A percentile compares a stretch with the other conserved stretches of the same genome.
phyloP scores from a whole-genome alignment of 129 eudicot species.

The Artemisia tridentata region DNA sequence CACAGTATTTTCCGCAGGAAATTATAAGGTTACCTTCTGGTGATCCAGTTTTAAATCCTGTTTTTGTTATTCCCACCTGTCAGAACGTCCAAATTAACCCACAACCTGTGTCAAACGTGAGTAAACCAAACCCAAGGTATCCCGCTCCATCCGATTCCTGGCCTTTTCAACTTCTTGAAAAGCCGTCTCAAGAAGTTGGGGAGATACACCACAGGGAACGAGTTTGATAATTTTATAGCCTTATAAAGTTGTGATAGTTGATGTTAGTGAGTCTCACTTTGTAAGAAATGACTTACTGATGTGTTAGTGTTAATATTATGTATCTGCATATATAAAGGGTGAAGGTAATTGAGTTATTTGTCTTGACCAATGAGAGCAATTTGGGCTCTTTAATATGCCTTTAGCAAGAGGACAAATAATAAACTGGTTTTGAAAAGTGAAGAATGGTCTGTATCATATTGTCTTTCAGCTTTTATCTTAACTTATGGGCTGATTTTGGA shows the following conservation, averaged over 20 bases:
- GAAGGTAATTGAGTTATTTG: conserved; percentile 3
- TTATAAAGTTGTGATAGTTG: conserved; percentile 6
- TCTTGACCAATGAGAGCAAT: too few species aligned
- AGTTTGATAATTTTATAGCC: conserved; percentile 1
- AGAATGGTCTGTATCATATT: too few species aligned
- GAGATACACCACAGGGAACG: conserved; percentile 7
- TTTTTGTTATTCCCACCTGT: conserved; percentile 51
- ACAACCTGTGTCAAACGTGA: conserved; percentile 41
- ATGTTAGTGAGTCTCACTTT: neutral
- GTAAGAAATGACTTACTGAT: conserved; percentile 17
- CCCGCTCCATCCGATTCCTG: conserved; percentile 78
- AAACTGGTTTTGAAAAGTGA: too few species aligned
- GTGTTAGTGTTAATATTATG: conserved; percentile 26
- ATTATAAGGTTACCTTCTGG: conserved; percentile 26
- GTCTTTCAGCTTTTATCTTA: too few species aligned
- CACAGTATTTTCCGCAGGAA: conserved; percentile 24
- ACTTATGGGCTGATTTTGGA: neutral
- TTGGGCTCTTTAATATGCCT: neutral
- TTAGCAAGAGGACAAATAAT: too few species aligned
- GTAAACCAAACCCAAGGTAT: conserved; percentile 81
- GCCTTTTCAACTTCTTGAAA: conserved; percentile 68
- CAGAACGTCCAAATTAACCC: conserved; percentile 43
- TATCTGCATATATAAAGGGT: conserved; percentile 10
- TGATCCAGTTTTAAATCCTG: conserved; percentile 39
- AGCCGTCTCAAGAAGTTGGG: conserved; percentile 26